phyloP scores from a whole-genome alignment of 2,329 filamentous ascomycete genomes.

The Exophiala alcalophila region DNA sequence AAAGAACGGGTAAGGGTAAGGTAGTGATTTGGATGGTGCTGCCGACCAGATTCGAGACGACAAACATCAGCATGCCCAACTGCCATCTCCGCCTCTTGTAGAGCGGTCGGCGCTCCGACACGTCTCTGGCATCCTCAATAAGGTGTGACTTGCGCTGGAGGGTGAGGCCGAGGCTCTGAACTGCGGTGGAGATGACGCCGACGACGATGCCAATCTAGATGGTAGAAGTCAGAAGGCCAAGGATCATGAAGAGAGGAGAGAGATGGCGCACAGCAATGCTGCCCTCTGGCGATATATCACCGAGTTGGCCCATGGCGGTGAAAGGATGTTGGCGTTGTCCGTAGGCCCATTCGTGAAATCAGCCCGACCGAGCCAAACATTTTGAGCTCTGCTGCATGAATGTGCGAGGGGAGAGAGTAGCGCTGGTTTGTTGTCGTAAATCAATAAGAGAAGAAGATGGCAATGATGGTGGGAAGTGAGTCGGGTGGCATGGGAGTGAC shows the following conservation, averaged over 20 bases:
- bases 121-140: constrained; percentile 88
- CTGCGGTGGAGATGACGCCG: constrained; percentile 86
- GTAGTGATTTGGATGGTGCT: constrained; percentile 98
- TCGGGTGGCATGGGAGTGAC: too few species aligned
- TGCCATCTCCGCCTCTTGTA: constrained; percentile 93
- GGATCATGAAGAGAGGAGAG: neutral
- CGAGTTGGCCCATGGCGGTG: constrained; percentile 63
- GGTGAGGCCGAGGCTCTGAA: constrained; percentile 92
- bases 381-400: constrained; percentile 18
- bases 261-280: constrained; percentile 65
- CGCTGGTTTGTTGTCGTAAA: neutral
- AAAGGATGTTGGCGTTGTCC: constrained; percentile 4
- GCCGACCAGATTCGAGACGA: constrained; percentile 88
- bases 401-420: too few species aligned
- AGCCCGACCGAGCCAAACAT: constrained; percentile 19
- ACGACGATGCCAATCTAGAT: constrained; percentile 83
- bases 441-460: neutral
- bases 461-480: too few species aligned
- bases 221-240: constrained; percentile 28
- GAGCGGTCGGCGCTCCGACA: constrained; percentile 75
- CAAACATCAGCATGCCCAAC: constrained; percentile 93
- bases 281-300: constrained; percentile 73
- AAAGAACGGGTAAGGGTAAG: constrained; percentile 86
- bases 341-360: constrained; percentile 16
- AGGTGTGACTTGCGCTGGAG: constrained; percentile 97